These are phyloP conservation scores for Populus pruinosa DNA, from an alignment of 345 rosid species.

Conservation along the genomic window DNA sequence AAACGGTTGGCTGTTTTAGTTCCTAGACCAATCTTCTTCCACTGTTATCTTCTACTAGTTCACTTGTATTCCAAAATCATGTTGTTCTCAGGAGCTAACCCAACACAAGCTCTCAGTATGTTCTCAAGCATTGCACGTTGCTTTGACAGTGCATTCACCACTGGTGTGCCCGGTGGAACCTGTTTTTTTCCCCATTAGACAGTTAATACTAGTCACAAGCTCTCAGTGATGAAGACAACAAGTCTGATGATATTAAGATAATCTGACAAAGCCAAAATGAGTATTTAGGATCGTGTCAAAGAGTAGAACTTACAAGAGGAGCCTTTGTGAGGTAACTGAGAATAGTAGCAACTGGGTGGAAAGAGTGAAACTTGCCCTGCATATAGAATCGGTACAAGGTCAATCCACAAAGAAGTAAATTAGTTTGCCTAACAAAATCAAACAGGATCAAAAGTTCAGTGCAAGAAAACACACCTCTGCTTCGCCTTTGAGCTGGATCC, in stretches of 20 bases:
- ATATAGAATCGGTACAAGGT: not conserved
- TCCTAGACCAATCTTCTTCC: conserved; percentile 2
- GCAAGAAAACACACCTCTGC: conserved; percentile 55
- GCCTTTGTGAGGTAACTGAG: conserved; percentile 98
- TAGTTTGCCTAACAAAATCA: not conserved
- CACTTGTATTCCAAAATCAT: conserved; percentile 98
- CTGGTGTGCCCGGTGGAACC: conserved; percentile 96
- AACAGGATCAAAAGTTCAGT: not conserved
- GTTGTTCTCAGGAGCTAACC: conserved; percentile 95
- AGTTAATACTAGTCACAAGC: not conserved
- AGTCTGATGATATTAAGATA: not conserved
- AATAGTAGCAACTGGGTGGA: conserved; percentile 97
- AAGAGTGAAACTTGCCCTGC: conserved; percentile 91
- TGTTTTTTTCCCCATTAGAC: conserved; percentile 15
- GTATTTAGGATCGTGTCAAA: not conserved
- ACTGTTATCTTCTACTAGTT: conserved; percentile 5
- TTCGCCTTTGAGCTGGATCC: conserved; percentile 80
- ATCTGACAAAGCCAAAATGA: not conserved
- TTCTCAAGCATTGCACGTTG: conserved; percentile 98
- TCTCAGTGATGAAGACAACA: not conserved
- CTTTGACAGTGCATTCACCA: conserved; percentile 92
- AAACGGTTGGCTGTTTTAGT: not conserved
- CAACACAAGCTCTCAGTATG: conserved; percentile 87
- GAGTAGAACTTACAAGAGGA: conserved; percentile 65
- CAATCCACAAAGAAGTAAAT: not conserved